A percentile compares a stretch with the other conserved stretches of the same genome.
phyloP scores from a whole-genome alignment of 2,329 filamentous ascomycete genomes.

The Arthroderma sp. region DNA sequence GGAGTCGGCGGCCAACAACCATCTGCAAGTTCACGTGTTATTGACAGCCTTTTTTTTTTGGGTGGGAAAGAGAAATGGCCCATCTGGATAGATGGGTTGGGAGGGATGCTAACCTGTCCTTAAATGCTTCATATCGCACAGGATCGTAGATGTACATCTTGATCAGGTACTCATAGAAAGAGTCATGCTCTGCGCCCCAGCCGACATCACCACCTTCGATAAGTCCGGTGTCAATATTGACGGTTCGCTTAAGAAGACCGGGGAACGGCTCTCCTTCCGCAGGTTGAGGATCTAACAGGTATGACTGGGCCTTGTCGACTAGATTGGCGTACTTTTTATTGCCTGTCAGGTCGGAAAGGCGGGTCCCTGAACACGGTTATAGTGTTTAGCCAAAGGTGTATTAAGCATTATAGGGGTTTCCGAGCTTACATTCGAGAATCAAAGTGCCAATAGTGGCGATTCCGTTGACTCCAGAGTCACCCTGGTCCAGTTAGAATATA shows the following conservation, averaged over 20 bases:
- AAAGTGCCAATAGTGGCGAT: conserved; percentile 66
- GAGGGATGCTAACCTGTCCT: conserved; percentile 31
- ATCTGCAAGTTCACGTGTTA: conserved; percentile 32
- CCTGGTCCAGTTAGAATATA: conserved; percentile 14
- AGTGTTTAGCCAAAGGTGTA: neutral
- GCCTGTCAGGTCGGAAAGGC: conserved; percentile 60
- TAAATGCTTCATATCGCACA: conserved; percentile 48
- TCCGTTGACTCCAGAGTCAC: conserved; percentile 48
- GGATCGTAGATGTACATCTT: conserved; percentile 82
- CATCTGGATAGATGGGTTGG: too few species aligned
- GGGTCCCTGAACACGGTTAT: conserved; percentile 19
- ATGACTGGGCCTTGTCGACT: conserved; percentile 53
- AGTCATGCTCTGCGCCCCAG: conserved; percentile 66
- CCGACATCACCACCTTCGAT: conserved; percentile 57
- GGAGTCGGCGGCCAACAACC: conserved; percentile 62
- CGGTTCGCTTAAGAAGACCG: conserved; percentile 56
- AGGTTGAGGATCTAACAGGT: conserved; percentile 56
- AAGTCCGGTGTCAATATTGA: conserved; percentile 51
- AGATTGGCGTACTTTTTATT: conserved; percentile 53
- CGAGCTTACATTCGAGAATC: conserved; percentile 52
- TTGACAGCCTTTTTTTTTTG: neutral
- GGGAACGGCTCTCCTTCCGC: conserved; percentile 56
- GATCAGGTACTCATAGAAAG: conserved; percentile 80
- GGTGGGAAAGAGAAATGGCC: neutral
- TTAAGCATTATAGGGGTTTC: too few species aligned